Evolutionary conservation across 306 rosid genomes (phyloP), one percentile per base, ranked within the genome.

Genomic region (Alnus rubra): DNA sequence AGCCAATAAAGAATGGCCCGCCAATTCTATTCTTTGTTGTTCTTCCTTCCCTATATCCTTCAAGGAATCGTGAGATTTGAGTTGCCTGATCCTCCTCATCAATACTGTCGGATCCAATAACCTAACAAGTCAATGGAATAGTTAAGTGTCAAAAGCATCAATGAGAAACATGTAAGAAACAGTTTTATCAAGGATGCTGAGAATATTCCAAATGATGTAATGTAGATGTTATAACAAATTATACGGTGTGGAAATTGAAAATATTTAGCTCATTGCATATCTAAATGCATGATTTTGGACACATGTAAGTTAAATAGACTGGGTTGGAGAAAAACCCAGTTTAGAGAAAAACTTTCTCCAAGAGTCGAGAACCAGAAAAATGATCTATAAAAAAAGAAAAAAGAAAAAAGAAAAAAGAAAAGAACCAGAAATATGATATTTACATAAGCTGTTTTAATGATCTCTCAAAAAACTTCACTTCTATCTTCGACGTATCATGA

Each of bases 21-120:
- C 88, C 80, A 8, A 87, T 69, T 78, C 54, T 35, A 50, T 89
- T 82, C 88, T 90, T 63, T 75, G 84, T 42, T 15, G 90, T 90
- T 86, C 88, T 90, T 77, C 99, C 99, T 78, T 91, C 96, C 72
- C 87, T 86, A 18, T 91, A 96, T 82, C 98, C 97, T 88, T 87
- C 90, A 3, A 96, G 71, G 74, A 96, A 91, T 76, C 78, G 86
- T 1, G 96, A 84, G 70, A 96, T 87, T 75, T 84, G 89, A 13
- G 92, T 86, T 73, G 91, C 98, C 48, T 90, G 93, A 81, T 96
- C 94, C 76, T 89, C 92, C 31, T 82, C 98, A 42, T 49, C 75
- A 18, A 93, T 84, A 81, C 86, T 89, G 85, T 96, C 97, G 14
- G 90, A 91, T 67, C 87, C 99, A 58, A 56, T 86, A 54, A 96